phyloP scores from a whole-genome alignment of 345 rosid genomes.

The Lumnitzera littorea region DNA sequence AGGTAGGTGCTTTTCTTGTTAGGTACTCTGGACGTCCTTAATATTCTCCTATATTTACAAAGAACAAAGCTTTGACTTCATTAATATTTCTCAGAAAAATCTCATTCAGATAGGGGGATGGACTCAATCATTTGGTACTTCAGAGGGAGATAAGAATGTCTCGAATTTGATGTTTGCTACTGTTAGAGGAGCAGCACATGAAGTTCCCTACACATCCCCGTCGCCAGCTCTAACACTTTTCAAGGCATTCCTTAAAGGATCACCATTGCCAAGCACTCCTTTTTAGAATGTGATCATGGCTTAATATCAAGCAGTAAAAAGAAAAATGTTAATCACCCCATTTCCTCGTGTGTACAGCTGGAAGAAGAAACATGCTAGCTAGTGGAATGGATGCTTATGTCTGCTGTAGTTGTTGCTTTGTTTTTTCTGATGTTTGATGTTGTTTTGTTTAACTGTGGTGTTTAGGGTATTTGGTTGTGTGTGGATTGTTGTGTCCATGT shows the following conservation, averaged over 20 bases:
- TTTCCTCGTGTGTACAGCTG: too few relatives aligned
- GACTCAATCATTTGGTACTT: conserved; percentile 1
- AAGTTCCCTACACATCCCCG: conserved; percentile 2
- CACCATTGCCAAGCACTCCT: background rate
- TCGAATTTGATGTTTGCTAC: conserved; percentile 4
- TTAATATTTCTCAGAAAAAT: background rate
- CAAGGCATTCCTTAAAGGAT: conserved; percentile 6
- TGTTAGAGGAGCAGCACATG: conserved; percentile 11
- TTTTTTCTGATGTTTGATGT: too few relatives aligned
- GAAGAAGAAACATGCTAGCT: too few relatives aligned
- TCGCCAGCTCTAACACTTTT: conserved; percentile 4
- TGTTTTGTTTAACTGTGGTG: too few relatives aligned
- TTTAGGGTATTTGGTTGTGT: too few relatives aligned
- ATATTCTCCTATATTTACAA: background rate
- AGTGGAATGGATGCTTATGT: too few relatives aligned
- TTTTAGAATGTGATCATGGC: background rate
- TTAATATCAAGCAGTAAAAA: background rate
- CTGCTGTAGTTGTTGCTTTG: too few relatives aligned
- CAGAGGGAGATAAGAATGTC: background rate
- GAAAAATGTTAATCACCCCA: too few relatives aligned
- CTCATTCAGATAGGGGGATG: conserved; percentile 5
- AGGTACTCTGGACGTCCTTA: background rate
- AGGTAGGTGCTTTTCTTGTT: background rate
- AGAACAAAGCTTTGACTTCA: background rate
- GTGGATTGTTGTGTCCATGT: too few relatives aligned